Conservation (phyloP, 2,329 filamentous ascomycete genomes). For the Sarocladium oryzae region DNA sequence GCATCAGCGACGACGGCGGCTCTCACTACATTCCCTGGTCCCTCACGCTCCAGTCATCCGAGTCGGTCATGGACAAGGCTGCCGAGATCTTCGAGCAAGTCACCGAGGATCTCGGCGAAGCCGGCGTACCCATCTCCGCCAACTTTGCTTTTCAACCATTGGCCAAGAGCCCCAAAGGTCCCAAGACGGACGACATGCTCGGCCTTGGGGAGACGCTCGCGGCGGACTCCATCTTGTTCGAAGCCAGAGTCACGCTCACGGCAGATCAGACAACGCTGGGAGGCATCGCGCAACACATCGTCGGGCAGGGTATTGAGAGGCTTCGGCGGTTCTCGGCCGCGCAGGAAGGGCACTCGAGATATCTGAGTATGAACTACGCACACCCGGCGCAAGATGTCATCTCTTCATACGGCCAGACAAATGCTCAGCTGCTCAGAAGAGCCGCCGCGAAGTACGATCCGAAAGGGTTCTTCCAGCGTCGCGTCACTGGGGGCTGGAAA, state of each 20-base stretch:
- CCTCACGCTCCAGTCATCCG: too few species aligned
- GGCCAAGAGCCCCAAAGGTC: too few species aligned
- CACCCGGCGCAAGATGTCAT: constrained; percentile 30
- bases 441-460: constrained; percentile 28
- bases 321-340: not conserved
- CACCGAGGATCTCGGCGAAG: too few species aligned
- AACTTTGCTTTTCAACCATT: not conserved
- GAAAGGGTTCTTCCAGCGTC: constrained; percentile 24
- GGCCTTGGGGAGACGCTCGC: constrained; percentile 12
- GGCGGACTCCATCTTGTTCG: constrained; percentile 11
- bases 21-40: too few species aligned
- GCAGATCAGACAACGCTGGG: not conserved
- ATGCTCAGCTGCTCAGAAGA: constrained; percentile 22
- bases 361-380: constrained; percentile 37
- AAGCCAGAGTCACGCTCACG: not conserved
- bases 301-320: not conserved
- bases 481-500: not conserved
- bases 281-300: not conserved
- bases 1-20: too few species aligned
- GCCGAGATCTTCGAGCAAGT: not conserved
- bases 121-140: not conserved
- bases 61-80: not conserved
- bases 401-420: constrained; percentile 29
- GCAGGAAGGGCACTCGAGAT: not conserved
- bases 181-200: constrained; percentile 9